These are phyloP conservation scores for Heliocybe sulcata DNA, from an alignment of 1,284 basidiomycete species.

Conservation along the genomic window DNA sequence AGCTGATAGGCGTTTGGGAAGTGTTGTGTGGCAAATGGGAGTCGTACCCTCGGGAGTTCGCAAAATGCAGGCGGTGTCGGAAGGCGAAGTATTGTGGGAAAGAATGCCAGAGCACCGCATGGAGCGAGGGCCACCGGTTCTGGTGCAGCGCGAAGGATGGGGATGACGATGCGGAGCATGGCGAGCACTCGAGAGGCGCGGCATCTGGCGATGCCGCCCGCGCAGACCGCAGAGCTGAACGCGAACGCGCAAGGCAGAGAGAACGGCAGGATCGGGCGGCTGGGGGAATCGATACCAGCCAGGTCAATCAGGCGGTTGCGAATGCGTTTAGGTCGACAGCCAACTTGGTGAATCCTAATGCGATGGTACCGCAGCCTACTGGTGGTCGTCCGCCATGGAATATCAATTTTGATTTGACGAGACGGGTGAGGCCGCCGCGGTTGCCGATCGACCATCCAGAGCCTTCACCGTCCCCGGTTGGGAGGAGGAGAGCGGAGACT, in stretches of 20 bases:
- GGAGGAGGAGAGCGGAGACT: constrained; percentile 26
- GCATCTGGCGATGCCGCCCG: background rate
- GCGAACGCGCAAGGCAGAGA: constrained; percentile 10
- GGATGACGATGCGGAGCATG: constrained; percentile 45
- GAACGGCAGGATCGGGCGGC: constrained; percentile 24
- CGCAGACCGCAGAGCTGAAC: background rate
- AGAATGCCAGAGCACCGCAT: constrained; percentile 94
- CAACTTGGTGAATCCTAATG: background rate
- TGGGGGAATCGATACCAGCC: constrained; percentile 13
- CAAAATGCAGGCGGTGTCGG: constrained; percentile 92
- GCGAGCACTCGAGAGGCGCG: background rate
- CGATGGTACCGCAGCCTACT: constrained; percentile 5
- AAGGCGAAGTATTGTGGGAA: constrained; percentile 99
- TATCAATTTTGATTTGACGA: background rate
- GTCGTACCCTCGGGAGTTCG: constrained; percentile 88
- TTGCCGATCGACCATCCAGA: background rate
- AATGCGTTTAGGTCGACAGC: constrained; percentile 1
- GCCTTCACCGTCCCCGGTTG: background rate
- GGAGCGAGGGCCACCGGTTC: constrained; percentile 95
- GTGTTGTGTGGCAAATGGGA: constrained; percentile 98
- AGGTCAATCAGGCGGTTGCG: constrained; percentile 11
- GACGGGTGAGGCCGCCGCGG: constrained; percentile 3
- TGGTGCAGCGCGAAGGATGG: constrained; percentile 77
- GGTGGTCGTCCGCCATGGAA: constrained; percentile 12
- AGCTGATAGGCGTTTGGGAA: constrained; percentile 19